A percentile compares a stretch with the other conserved stretches of the same genome.
phyloP scores from a whole-genome alignment of 1,284 basidiomycete species.

The Microbotryomycetes sp. region DNA sequence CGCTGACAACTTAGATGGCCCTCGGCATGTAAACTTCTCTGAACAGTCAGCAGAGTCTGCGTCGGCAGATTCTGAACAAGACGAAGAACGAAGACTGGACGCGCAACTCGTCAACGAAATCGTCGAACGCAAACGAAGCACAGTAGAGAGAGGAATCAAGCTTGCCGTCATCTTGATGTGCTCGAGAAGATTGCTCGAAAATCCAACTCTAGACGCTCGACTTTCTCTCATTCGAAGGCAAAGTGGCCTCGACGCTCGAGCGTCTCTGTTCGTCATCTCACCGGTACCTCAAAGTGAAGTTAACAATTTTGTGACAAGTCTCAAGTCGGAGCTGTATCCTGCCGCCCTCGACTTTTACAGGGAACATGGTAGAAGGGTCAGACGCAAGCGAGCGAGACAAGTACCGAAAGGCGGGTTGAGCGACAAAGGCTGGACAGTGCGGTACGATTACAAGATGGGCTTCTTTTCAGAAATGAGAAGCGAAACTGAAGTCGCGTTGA shows the following conservation, averaged over 20 bases:
- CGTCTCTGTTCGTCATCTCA: constrained; percentile 87
- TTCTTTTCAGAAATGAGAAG: constrained; percentile 90
- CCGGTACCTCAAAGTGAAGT: constrained; percentile 77
- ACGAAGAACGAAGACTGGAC: constrained; percentile 66
- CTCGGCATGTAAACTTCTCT: neutral
- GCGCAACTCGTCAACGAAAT: constrained; percentile 70
- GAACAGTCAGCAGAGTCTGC: neutral
- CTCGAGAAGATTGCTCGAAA: constrained; percentile 69
- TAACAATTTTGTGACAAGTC: constrained; percentile 71
- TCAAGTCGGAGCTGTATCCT: constrained; percentile 81
- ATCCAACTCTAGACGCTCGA: constrained; percentile 70
- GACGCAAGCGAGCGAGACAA: constrained; percentile 62
- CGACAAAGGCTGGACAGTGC: constrained; percentile 87
- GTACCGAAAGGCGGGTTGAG: constrained; percentile 55
- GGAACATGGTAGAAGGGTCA: constrained; percentile 79
- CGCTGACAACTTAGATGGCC: constrained; percentile 46
- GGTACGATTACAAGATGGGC: constrained; percentile 94
- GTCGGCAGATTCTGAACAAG: constrained; percentile 46
- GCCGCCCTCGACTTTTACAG: constrained; percentile 87
- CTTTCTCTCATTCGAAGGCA: constrained; percentile 79
- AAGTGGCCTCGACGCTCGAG: constrained; percentile 80
- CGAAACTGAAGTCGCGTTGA: constrained; percentile 80
- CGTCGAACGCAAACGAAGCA: constrained; percentile 64
- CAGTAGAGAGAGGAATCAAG: constrained; percentile 82
- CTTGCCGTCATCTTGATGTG: constrained; percentile 92